These are phyloP conservation scores for Corrigiola litoralis DNA, from an alignment of 179 eudicot genomes.

Conservation along the genomic window DNA sequence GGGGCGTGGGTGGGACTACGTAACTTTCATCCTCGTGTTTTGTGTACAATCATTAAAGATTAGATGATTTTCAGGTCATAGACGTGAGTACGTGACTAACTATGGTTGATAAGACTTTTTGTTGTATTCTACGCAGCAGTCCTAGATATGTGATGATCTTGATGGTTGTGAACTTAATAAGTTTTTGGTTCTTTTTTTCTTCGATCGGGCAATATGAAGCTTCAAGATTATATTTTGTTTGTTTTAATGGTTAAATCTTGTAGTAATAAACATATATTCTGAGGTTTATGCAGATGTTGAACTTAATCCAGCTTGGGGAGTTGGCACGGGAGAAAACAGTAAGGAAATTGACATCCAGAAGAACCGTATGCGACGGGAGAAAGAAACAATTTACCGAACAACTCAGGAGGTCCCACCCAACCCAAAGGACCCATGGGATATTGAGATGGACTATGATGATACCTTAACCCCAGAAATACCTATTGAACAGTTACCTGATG, in stretches of 20 bases:
- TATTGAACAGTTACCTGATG: conserved; percentile 66
- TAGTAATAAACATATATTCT: neutral
- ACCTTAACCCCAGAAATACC: conserved; percentile 73
- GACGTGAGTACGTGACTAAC: too few relatives aligned
- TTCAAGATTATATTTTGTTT: neutral
- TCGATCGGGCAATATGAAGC: neutral
- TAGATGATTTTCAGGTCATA: too few relatives aligned
- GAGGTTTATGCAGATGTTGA: conserved; percentile 55
- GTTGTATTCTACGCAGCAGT: too few relatives aligned
- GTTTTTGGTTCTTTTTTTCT: too few relatives aligned
- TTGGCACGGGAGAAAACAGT: conserved; percentile 66
- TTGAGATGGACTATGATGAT: conserved; percentile 87
- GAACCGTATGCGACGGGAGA: conserved; percentile 66
- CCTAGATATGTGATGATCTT: too few relatives aligned
- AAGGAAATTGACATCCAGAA: conserved; percentile 76
- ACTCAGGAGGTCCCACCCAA: conserved; percentile 52
- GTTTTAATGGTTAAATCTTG: neutral
- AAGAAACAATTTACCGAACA: conserved; percentile 52
- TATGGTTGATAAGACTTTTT: too few relatives aligned
- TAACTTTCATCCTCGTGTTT: too few relatives aligned
- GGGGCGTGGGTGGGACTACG: too few relatives aligned
- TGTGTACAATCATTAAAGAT: too few relatives aligned
- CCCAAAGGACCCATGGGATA: conserved; percentile 94
- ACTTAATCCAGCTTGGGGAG: conserved; percentile 41
- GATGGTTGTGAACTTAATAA: too few relatives aligned